phyloP scores from a whole-genome alignment of 2,329 filamentous ascomycete species.

The Geosmithia morbida region DNA sequence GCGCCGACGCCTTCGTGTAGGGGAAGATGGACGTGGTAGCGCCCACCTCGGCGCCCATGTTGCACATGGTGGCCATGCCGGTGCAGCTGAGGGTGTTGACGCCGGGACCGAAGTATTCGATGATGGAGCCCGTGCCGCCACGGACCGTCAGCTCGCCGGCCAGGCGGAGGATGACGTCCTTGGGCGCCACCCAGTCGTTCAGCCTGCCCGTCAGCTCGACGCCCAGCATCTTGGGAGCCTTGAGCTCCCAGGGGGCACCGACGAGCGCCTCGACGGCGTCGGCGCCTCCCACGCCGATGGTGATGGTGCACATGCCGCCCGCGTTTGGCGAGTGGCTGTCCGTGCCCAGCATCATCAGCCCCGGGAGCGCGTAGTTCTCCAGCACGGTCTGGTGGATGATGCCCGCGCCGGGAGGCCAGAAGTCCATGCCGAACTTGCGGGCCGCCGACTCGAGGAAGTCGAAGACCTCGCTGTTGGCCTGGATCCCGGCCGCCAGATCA shows the following conservation, averaged over 20 bases:
- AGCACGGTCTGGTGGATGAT: conserved; percentile 97
- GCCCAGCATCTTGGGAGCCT: conserved; percentile 81
- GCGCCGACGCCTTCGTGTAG: conserved; percentile 68
- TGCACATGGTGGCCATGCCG: conserved; percentile 83
- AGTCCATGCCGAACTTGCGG: conserved; percentile 86
- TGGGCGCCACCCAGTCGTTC: conserved; percentile 82
- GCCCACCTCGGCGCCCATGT: conserved; percentile 84
- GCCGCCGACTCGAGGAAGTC: conserved; percentile 90
- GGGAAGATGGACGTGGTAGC: conserved; percentile 96
- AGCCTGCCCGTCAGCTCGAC: conserved; percentile 74
- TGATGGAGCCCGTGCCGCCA: conserved; percentile 85
- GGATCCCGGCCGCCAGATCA: conserved; percentile 73
- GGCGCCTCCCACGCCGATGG: conserved; percentile 92
- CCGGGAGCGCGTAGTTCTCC: conserved; percentile 95
- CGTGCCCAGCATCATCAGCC: conserved; percentile 96
- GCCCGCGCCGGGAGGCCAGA: conserved; percentile 86
- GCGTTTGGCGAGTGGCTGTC: conserved; percentile 96
- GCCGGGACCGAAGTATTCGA: conserved; percentile 87
- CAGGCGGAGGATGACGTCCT: conserved; percentile 86
- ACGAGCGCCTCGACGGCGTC: conserved; percentile 96
- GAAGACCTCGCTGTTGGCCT: conserved; percentile 92
- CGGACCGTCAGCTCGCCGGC: conserved; percentile 84
- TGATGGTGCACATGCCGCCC: conserved; percentile 84
- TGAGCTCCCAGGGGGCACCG: conserved; percentile 93
- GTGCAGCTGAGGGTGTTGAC: conserved; percentile 82